A percentile compares a stretch with the other conserved stretches of the same genome.
Conservation (phyloP, 805 yeast genomes). For the Candida adriatica region DNA sequence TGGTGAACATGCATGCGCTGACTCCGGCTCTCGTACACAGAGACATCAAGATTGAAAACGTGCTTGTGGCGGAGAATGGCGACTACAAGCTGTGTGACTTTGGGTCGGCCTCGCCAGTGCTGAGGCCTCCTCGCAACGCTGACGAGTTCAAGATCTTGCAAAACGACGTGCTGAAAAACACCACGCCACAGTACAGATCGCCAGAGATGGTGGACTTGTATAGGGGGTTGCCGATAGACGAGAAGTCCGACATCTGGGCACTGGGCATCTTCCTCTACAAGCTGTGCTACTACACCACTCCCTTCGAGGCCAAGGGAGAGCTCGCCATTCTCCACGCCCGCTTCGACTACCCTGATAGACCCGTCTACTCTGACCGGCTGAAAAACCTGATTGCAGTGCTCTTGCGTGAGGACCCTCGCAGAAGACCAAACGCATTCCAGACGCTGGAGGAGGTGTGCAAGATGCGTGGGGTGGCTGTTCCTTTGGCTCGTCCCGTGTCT, state of each 20-base stretch:
- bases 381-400: slow-evolving; percentile 58
- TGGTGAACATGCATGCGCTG: slow-evolving; percentile 71
- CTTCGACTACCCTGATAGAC: slow-evolving; percentile 45
- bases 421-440: slow-evolving; percentile 70
- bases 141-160: slow-evolving; percentile 55
- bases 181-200: slow-evolving; percentile 79
- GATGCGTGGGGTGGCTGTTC: slow-evolving; percentile 44
- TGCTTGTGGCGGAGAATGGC: slow-evolving; percentile 51
- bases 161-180: slow-evolving; percentile 67
- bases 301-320: slow-evolving; percentile 66
- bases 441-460: slow-evolving; percentile 59
- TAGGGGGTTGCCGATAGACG: slow-evolving; percentile 65
- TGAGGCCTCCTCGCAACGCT: slow-evolving; percentile 54
- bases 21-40: slow-evolving; percentile 68
- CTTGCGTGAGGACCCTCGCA: slow-evolving; percentile 57
- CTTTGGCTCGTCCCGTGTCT: slow-evolving; percentile 4
- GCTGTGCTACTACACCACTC: slow-evolving; percentile 75
- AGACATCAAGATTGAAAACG: slow-evolving; percentile 80
- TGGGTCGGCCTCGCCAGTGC: slow-evolving; percentile 66
- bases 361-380: slow-evolving; percentile 53
- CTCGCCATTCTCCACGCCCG: slow-evolving; percentile 53
- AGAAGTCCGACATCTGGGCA: slow-evolving; percentile 84
- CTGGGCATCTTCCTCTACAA: slow-evolving; percentile 73
- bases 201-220: slow-evolving; percentile 80
- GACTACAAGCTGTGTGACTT: slow-evolving; percentile 72